Base-by-base conservation (phyloP, 352 stramenopile species). In the Blastocystis sp. region DNA sequence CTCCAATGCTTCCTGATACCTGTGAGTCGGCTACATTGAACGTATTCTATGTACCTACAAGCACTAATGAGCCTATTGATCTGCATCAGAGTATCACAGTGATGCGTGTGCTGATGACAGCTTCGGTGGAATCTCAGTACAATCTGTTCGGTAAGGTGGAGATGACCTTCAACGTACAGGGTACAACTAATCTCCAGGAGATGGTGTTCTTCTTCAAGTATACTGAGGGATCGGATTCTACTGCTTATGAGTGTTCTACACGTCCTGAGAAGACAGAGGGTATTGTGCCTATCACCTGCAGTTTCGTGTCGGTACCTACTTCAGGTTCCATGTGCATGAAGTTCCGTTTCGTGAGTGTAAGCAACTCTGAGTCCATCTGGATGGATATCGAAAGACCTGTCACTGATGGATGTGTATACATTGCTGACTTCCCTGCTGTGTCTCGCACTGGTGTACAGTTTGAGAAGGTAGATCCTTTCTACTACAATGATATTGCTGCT, bases 141-240 rank as follows among this genome's bases (percentile, higher is more conserved):
- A 84, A 42, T 0, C 48, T 84, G 73, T 84, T 84, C 73, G 42
- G 42, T 6, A 66, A 68, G 51, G 59, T 40, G 22, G 73, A 84
- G 51, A 58, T 66, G 73, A 68, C 56, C 53, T 84, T 84, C 73
- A 62, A 68, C n/a, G 73, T 84, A 24, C 48, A 84, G 53, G 73
- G 73, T 24, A 68, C 42, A n/a, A 84, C 73, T 37, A 84, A 62
- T n/a, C 30, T 84, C 13, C 73, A 84, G 73, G 48, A 84, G 51
- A 84, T 84, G 73, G 17, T 51, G n/a, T 84, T 84, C 73, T 84
- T 84, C 73, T 84, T 84, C 73, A 84, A 66, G 73, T 58, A 84
- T 42, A 27, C 73, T 22, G n/a, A 19, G 17, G 73, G 51, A 53
- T 48, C 22, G 15, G 64, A 76, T 48, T 22, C 22, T 4, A 76